Percentiles rank a stretch among this genome's conserved stretches.
phyloP scores from a whole-genome alignment of 2,329 filamentous ascomycete species.

The Trichoderma semiorbis region DNA sequence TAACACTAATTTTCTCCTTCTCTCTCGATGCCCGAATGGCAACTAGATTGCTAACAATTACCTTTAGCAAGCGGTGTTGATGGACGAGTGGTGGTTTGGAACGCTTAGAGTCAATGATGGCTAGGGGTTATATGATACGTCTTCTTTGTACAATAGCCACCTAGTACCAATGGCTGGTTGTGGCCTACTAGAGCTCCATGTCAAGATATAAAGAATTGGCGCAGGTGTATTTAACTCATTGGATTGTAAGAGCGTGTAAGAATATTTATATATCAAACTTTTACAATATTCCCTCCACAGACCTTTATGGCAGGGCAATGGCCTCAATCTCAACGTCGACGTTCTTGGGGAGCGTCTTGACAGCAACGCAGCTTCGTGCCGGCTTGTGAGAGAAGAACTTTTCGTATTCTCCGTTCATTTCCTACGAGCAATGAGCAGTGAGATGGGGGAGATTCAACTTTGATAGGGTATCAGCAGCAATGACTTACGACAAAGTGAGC shows the following conservation, averaged over 20 bases:
- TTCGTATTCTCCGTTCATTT: slow-evolving; percentile 83
- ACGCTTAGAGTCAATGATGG: slow-evolving; percentile 31
- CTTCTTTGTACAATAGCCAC: background rate
- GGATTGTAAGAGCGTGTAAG: slow-evolving; percentile 1
- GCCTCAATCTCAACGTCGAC: slow-evolving; percentile 89
- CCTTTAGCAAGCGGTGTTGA: slow-evolving; percentile 72
- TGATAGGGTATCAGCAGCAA: background rate
- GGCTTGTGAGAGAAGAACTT: slow-evolving; percentile 82
- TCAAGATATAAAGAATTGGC: background rate
- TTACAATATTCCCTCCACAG: background rate
- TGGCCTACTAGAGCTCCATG: background rate
- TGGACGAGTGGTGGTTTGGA: slow-evolving; percentile 78
- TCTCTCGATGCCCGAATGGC: background rate
- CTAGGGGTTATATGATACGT: background rate
- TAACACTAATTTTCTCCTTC: slow-evolving; percentile 25
- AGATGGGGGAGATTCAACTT: background rate
- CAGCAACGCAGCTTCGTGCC: slow-evolving; percentile 83
- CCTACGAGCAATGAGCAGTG: slow-evolving; percentile 32
- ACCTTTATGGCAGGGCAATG: slow-evolving; percentile 64
- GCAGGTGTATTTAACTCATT: slow-evolving; percentile 11
- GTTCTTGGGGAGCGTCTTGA: slow-evolving; percentile 82
- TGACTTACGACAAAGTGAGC: slow-evolving; percentile 65
- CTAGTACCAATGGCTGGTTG: background rate
- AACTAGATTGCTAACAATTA: slow-evolving; percentile 27
- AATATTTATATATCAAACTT: slow-evolving; percentile 8